Base-by-base conservation (phyloP, 768 basidiomycete genomes). In the Naematelia aurantialba region DNA sequence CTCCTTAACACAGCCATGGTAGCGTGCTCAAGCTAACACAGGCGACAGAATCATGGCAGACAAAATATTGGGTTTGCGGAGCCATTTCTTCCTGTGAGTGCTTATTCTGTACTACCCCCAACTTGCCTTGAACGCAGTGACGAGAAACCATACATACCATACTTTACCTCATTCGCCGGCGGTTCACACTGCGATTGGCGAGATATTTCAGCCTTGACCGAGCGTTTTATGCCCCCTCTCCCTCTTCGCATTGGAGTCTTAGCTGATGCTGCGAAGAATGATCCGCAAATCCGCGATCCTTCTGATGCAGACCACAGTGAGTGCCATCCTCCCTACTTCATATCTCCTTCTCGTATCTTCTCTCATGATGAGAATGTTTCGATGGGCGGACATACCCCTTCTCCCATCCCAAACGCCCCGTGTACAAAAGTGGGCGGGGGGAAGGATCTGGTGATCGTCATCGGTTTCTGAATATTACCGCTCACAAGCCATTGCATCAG, bases 161-260 rank as follows among this genome's bases (percentile, higher is more conserved):
- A 72, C 67, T 69, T 69, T 68, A 67, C 67, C 62, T 68, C 64
- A 68, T 73, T 69, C 68, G 71, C 49, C 61, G 66, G 55, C 58
- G 62, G 59, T 54, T 34, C 17, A 19, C 22, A 44, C 62, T 62
- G 63, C 55, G 60, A 69, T 69, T 72, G 63, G 64, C 71, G 71
- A 62, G 64, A 69, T 58, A 73, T 47, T 69, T 73, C 71, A 73
- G 71, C 71, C 71, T 73, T 73, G 71, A 68, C 71, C 68, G 71
- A 73, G 71, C 71, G 69, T 61, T 60, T 56, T 24, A 21, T 52
- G 30, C 21, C 42, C 27, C 29, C 48, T 27, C 51, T 54, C 5
- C 34, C 26, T 4, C 45, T 45, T 13, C 42, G 29, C 27, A 27
- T 31, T 56, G 17, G 21, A 12, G 45, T 56, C 22, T 14, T 31